These are phyloP conservation scores for Fusarium caatingaense DNA, from an alignment of 2,329 filamentous ascomycete species.

Conservation along the genomic window DNA sequence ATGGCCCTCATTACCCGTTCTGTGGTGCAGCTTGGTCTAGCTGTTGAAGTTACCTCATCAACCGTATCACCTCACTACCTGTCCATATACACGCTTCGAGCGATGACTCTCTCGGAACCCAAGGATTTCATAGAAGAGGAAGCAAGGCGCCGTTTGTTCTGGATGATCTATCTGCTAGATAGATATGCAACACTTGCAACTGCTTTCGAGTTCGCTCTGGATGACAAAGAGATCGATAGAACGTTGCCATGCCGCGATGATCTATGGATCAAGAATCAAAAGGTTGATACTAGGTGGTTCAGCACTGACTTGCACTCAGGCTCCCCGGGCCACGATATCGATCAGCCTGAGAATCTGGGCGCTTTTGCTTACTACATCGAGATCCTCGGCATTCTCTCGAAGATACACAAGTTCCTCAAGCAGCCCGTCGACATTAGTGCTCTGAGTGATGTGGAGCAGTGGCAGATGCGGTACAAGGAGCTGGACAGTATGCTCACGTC, in stretches of 20 bases:
- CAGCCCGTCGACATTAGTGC: slow-evolving; percentile 89
- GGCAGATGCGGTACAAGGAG: slow-evolving; percentile 88
- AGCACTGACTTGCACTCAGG: slow-evolving; percentile 60
- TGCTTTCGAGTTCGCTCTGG: slow-evolving; percentile 89
- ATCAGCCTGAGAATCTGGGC: slow-evolving; percentile 83
- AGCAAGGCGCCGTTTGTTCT: slow-evolving; percentile 84
- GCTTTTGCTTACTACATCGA: slow-evolving; percentile 93
- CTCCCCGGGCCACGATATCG: slow-evolving; percentile 69
- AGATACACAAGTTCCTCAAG: slow-evolving; percentile 89
- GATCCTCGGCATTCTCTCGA: slow-evolving; percentile 85
- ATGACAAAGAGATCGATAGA: slow-evolving; percentile 90
- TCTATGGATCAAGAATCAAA: slow-evolving; percentile 83
- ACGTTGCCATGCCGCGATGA: slow-evolving; percentile 89
- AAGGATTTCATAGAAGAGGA: slow-evolving; percentile 92
- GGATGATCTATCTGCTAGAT: slow-evolving; percentile 93
- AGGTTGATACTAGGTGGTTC: slow-evolving; percentile 88
- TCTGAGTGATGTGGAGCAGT: slow-evolving; percentile 85
- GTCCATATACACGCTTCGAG: slow-evolving; percentile 89
- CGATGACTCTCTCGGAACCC: slow-evolving; percentile 85
- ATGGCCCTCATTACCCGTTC: slow-evolving; percentile 89
- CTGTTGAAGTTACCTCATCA: slow-evolving; percentile 83
- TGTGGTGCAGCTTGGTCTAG: slow-evolving; percentile 87
- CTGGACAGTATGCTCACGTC: slow-evolving; percentile 82
- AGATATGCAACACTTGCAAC: slow-evolving; percentile 91
- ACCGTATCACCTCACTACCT: slow-evolving; percentile 81